Evolutionary conservation across 805 yeast species (phyloP), one percentile per base, ranked within the genome.

Genomic region (Candida ipomoeae): DNA sequence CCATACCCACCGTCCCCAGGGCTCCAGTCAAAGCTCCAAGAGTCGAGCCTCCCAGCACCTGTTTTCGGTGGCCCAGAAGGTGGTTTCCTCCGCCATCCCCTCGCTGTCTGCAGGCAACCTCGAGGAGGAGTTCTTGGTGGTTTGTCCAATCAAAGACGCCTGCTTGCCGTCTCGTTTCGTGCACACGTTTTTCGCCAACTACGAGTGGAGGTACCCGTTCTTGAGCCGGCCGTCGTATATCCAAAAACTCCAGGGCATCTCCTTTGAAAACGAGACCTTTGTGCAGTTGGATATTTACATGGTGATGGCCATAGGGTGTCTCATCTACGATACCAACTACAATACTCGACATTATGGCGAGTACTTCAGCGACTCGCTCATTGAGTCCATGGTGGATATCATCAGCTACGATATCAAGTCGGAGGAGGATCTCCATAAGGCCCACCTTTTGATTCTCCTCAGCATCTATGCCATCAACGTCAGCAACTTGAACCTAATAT

Each of bases 221-320:
- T 54, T 73, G 14, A 55, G 61, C 48, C 62, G 61, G 46, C 51
- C 48, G 7, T 48, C 37, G 29, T 60, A 68, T 36, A 26, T 66
- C 40, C 49, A 49, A n/a, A 57, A 54, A 23, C 56, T 72, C 46
- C 51, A 53, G 5, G 54, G 54, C n/a, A 57, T 69, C 23, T 64
- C 69, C 43, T 73, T 73, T 49, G 46, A 53, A 15, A 59, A 60
- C 37, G 77, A 73, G 51, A 59, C 70, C 5, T 69, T 73, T 41
- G 65, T 73, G 18, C 65, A 64, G 52, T 57, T 72, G 51, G 75
- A 72, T 52, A 57, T 68, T 17, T 73, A 71, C 57, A 52, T 73
- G 48, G 57, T 73, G 36, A 56, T 73, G 63, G 63, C 72, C 48
- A 68, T 70, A 21, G 77, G 77, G 8, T 69, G 76, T 52, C 56